Evolutionary conservation across 2,329 filamentous ascomycete genomes (phyloP), one percentile per base, ranked within the genome.

Genomic region (Clarireedia sp.): DNA sequence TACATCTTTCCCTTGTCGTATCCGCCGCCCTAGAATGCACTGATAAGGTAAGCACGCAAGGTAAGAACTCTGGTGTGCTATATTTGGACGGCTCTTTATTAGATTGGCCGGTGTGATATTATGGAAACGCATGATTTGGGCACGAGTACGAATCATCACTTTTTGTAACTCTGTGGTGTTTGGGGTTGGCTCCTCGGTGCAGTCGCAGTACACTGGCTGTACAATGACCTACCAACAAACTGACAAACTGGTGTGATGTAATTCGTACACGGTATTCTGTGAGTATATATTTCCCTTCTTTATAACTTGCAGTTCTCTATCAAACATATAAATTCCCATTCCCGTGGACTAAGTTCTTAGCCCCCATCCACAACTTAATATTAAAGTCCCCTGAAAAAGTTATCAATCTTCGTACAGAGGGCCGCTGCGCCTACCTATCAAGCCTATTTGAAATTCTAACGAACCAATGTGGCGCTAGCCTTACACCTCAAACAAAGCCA

Each of bases 401-500:
- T 26, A 26, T 26, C 5, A 41, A 5, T 17, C 10, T 12, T 33
- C 12, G 12, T 41, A 41, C 17, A 41, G 8, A 17, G 5, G 19
- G 12, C 16, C 44, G 10, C 24, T 24, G 26, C 49, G 29, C 29
- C 29, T 33, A 33, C 29, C 12, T 12, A 14, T 33, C 29, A 33
- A 33, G 29, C 29, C 29, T 33, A 33, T 33, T 33, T 49, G 24
- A n/a, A 51, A 51, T 44, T 45, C 40, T 44, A 52, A 41, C 50
- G 50, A 52, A 47, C 36, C 24, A 53, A 38, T 53, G 50, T 26
- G 29, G 50, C 50, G 50, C 50, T 52, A 51, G 21, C 29, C 17
- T 10, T 19, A 48, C 36, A 50, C 41, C 47, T 44, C 52, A 55
- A 55, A 49, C 52, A 50, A 41, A 49, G 52, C 46, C 43, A 38